A percentile compares a stretch with the other conserved stretches of the same genome.
These are phyloP conservation scores for Epicoccum nigrum DNA, from an alignment of 2,329 filamentous ascomycete species.

Conservation along the genomic window DNA sequence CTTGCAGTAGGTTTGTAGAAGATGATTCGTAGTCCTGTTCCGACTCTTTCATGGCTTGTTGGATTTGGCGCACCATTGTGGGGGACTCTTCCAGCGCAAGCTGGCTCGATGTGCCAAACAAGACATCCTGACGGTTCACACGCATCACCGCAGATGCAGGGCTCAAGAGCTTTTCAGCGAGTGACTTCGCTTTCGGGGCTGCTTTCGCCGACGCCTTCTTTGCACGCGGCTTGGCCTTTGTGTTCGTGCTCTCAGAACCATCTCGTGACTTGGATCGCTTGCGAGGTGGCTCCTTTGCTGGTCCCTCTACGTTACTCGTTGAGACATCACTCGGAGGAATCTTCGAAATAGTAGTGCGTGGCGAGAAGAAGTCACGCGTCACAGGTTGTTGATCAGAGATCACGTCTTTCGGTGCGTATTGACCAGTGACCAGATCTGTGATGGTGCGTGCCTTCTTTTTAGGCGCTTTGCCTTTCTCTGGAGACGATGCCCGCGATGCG, in stretches of 20 bases:
- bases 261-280: constrained; percentile 33
- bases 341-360: constrained; percentile 25
- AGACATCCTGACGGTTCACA: constrained; percentile 42
- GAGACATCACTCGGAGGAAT: constrained; percentile 36
- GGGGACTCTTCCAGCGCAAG: constrained; percentile 48
- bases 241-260: constrained; percentile 17
- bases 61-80: constrained; percentile 42
- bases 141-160: constrained; percentile 38
- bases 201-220: constrained; percentile 36
- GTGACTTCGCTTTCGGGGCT: constrained; percentile 32
- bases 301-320: constrained; percentile 8
- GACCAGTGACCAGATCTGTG: constrained; percentile 46
- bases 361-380: constrained; percentile 35
- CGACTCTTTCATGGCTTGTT: constrained; percentile 43
- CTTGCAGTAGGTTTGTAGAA: background rate
- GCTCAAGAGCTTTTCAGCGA: constrained; percentile 46
- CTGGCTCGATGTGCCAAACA: constrained; percentile 52
- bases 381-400: constrained; percentile 7
- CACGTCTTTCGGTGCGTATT: constrained; percentile 33
- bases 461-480: constrained; percentile 42
- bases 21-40: constrained; percentile 30
- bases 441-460: constrained; percentile 50
- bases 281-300: constrained; percentile 24
- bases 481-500: constrained; percentile 30
- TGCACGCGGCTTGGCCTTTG: constrained; percentile 32